Evolutionary conservation across 192 early-diverging fungal genomes (phyloP), one percentile per base, ranked within the genome.

Genomic region (Spinellus fusiger): DNA sequence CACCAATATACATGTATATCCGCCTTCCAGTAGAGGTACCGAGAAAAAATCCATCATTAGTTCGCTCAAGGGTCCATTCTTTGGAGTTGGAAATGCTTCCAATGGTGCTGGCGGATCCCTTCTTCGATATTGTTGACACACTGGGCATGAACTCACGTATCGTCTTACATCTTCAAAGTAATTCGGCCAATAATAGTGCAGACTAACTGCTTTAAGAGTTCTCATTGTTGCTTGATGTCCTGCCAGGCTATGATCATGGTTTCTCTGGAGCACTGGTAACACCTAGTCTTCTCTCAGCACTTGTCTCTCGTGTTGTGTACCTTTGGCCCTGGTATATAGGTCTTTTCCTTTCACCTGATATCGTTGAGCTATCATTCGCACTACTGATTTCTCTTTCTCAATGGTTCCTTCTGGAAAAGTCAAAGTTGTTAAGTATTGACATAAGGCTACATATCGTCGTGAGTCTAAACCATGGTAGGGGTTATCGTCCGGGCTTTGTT

Each of bases 41-140:
- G 51, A 13, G n/a, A 26, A 53, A 26, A 53, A 53, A 18, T 53
- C 51, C 20, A 53, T 53, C 51, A 53, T 53, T 32, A 53, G 12
- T n/a, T 53, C 29, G 27, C 5, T 15, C 8, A 53, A 13, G 1
- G 51, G 51, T 32, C 51, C 51, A 5, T 7, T 8, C 1, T 5
- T 4, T 32, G 51, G 51, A 1, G 29, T 4, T 1, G 28, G 51
- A 7, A 53, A 32, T 7, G 51, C 13, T 3, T 31, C 23, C 6
- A 53, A 3, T 1, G 51, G 51, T 1, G 32, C 28, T 32, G 5
- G 8, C 5, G 51, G 28, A 32, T 27, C 5, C 16, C 32, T 53
- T 3, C 2, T 28, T 27, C 2, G 8, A 32, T 32, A 28, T 27
- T 26, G 51, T 7, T 29, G 28, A n/a, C 51, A 53, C 8, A 31